phyloP scores from a whole-genome alignment of 805 yeast species.

The Zygosaccharomyces bailii region DNA sequence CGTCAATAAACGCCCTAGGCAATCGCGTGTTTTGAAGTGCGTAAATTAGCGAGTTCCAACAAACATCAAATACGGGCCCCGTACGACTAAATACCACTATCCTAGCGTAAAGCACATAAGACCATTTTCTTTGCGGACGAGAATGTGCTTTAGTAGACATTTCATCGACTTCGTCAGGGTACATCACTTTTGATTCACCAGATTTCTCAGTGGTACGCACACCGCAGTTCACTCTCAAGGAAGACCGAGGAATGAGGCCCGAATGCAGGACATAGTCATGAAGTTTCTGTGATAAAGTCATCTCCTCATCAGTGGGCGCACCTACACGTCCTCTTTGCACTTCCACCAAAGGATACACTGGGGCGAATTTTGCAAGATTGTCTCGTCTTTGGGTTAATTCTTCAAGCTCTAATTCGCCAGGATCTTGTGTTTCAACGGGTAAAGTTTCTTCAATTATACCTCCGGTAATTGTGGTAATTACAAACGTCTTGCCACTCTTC shows the following conservation, averaged over 20 bases:
- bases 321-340: conserved; percentile 71
- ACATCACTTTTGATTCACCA: conserved; percentile 46
- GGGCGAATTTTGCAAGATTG: conserved; percentile 34
- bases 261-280: conserved; percentile 60
- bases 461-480: conserved; percentile 67
- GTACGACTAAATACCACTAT: conserved; percentile 74
- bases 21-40: conserved; percentile 59
- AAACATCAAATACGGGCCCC: conserved; percentile 77
- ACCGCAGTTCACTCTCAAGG: conserved; percentile 45
- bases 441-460: conserved; percentile 57
- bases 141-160: conserved; percentile 28
- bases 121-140: conserved; percentile 46
- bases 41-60: conserved; percentile 62
- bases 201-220: conserved; percentile 48
- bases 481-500: conserved; percentile 67
- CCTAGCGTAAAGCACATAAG: conserved; percentile 64
- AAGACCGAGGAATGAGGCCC: conserved; percentile 46
- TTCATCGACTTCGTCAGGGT: conserved; percentile 42
- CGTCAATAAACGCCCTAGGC: conserved; percentile 69
- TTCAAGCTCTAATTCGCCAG: conserved; percentile 34
- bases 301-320: conserved; percentile 84
- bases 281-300: conserved; percentile 62
- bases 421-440: conserved; percentile 44
- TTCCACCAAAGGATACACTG: conserved; percentile 71
- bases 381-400: conserved; percentile 25